Conservation (phyloP, 306 rosid genomes). For the Casuarina equisetifolia region DNA sequence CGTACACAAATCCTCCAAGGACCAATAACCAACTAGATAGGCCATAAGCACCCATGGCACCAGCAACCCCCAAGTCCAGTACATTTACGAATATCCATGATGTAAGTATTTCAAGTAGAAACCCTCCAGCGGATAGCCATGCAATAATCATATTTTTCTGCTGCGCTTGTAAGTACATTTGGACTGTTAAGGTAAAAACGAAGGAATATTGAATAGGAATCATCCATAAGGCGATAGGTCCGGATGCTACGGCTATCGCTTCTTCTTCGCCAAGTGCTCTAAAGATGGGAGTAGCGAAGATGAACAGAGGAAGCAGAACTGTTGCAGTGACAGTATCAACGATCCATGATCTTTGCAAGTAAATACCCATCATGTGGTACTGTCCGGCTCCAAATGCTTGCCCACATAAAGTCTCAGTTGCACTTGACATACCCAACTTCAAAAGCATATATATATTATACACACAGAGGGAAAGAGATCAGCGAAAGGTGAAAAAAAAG, state of each 20-base stretch:
- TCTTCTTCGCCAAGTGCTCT: slow-evolving; percentile 34
- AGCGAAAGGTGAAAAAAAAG: neutral
- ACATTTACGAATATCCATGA: slow-evolving; percentile 48
- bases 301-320: slow-evolving; percentile 38
- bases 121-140: slow-evolving; percentile 39
- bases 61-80: slow-evolving; percentile 44
- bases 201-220: slow-evolving; percentile 38
- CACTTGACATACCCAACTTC: slow-evolving; percentile 60
- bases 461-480: neutral
- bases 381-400: slow-evolving; percentile 60
- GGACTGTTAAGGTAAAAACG: slow-evolving; percentile 44
- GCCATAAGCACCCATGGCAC: slow-evolving; percentile 47
- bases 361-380: slow-evolving; percentile 58
- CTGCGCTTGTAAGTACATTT: slow-evolving; percentile 56
- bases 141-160: slow-evolving; percentile 50
- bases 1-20: slow-evolving; percentile 45
- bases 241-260: slow-evolving; percentile 40
- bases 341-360: slow-evolving; percentile 62
- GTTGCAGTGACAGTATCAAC: slow-evolving; percentile 29
- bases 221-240: slow-evolving; percentile 43
- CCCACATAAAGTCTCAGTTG: slow-evolving; percentile 57
- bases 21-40: slow-evolving; percentile 47
- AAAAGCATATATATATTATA: neutral
- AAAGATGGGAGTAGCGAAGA: slow-evolving; percentile 48
- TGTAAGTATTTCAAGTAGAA: slow-evolving; percentile 31